Evolutionary conservation across 2,329 filamentous ascomycete genomes (phyloP).

Genomic region (Paramyrothecium sp.): DNA sequence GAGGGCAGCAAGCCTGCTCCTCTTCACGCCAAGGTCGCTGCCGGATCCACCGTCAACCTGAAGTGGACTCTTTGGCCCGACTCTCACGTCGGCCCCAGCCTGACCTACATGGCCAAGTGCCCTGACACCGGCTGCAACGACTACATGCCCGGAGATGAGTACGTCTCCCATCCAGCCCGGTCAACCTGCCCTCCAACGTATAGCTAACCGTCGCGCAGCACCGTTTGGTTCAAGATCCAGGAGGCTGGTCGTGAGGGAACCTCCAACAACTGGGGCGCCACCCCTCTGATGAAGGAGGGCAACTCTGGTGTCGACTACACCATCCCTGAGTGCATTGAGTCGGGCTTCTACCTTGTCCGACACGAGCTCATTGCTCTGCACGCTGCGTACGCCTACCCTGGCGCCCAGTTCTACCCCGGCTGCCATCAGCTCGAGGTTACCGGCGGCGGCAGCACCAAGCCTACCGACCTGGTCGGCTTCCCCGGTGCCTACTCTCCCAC

Average conservation of each 20-base stretch:
- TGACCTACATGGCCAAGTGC: slow-evolving; percentile 62
- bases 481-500: slow-evolving; percentile 50
- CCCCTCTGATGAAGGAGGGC: slow-evolving; percentile 42
- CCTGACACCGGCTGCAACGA: slow-evolving; percentile 48
- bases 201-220: slow-evolving; percentile 17
- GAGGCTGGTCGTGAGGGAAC: slow-evolving; percentile 47
- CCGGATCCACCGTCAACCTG: slow-evolving; percentile 52
- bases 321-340: slow-evolving; percentile 49
- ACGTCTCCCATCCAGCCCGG: background rate
- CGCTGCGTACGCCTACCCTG: slow-evolving; percentile 44
- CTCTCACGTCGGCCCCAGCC: slow-evolving; percentile 30
- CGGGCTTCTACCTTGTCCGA: slow-evolving; percentile 56
- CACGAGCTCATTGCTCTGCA: slow-evolving; percentile 58
- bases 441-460: slow-evolving; percentile 43
- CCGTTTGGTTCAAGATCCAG: slow-evolving; percentile 57
- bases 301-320: slow-evolving; percentile 46
- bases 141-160: slow-evolving; percentile 42
- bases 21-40: slow-evolving; percentile 50
- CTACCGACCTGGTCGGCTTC: slow-evolving; percentile 44
- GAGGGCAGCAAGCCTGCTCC: slow-evolving; percentile 50
- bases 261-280: slow-evolving; percentile 44
- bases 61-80: slow-evolving; percentile 53
- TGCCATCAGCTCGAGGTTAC: slow-evolving; percentile 57
- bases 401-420: slow-evolving; percentile 56
- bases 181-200: background rate